Evolutionary conservation across 2,329 filamentous ascomycete species (phyloP).

Genomic region (Colletotrichum cereale): DNA sequence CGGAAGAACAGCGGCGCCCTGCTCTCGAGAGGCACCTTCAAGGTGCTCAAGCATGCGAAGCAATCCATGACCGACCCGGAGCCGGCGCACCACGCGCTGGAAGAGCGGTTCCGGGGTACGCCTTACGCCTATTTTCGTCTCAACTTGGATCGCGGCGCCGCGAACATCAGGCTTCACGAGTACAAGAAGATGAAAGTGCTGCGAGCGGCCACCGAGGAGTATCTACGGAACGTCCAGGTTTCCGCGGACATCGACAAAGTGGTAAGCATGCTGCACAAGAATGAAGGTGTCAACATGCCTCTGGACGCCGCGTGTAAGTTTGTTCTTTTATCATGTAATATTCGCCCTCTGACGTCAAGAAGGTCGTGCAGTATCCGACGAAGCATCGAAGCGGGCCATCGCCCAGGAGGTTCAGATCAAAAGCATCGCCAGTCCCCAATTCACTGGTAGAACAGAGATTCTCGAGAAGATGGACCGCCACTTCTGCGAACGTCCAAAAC

Average conservation of each 20-base stretch:
- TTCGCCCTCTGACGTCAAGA: not conserved
- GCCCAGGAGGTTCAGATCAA: not conserved
- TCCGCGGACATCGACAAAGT: conserved; percentile 42
- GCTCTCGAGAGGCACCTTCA: conserved; percentile 5
- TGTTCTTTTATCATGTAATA: not conserved
- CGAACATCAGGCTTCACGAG: conserved; percentile 43
- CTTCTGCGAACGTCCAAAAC: conserved; percentile 28
- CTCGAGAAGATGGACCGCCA: conserved; percentile 41
- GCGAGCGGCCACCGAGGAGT: conserved; percentile 43
- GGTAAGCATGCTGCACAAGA: conserved; percentile 39
- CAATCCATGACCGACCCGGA: conserved; percentile 42
- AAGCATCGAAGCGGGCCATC: conserved; percentile 8
- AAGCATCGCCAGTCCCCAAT: conserved; percentile 17
- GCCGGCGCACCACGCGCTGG: conserved; percentile 39
- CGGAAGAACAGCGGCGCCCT: conserved; percentile 12
- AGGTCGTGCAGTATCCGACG: conserved; percentile 28
- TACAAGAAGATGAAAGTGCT: conserved; percentile 46
- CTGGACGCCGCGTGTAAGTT: conserved; percentile 43
- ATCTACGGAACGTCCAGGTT: conserved; percentile 40
- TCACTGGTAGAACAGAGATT: conserved; percentile 46
- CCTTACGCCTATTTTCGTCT: conserved; percentile 47
- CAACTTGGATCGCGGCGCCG: conserved; percentile 44
- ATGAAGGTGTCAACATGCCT: conserved; percentile 36
- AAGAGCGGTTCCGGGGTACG: conserved; percentile 36
- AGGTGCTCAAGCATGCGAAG: conserved; percentile 7